Percentiles rank a stretch among this genome's conserved stretches.
Conservation (phyloP, 2,329 filamentous ascomycete species). For the Akanthomyces lecanii region DNA sequence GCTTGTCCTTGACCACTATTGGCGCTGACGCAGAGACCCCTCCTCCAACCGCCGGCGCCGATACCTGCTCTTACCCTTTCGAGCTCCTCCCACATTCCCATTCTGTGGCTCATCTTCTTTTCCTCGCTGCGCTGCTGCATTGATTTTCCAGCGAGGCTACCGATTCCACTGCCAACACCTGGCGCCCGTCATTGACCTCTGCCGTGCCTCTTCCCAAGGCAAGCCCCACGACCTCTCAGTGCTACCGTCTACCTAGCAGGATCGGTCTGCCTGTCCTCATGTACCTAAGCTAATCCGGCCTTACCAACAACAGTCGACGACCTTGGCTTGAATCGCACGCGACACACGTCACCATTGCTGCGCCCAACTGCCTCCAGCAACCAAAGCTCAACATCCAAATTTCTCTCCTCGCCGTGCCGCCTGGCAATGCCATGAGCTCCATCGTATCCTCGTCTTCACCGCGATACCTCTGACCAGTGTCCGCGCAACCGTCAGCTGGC, state of each 20-base stretch:
- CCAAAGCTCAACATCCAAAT: not conserved
- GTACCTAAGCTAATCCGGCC: conserved; percentile 1
- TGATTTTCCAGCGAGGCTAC: no score
- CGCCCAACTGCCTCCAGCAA: not conserved
- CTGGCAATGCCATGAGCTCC: not conserved
- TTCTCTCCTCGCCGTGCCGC: not conserved
- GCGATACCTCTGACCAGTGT: not conserved
- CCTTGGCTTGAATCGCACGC: conserved; percentile 7
- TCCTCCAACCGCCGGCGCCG: conserved; percentile 10
- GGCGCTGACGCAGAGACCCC: conserved; percentile 14
- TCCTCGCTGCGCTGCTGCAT: not conserved
- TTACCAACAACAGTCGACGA: conserved; percentile 4
- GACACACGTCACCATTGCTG: conserved; percentile 5
- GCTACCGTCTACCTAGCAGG: not conserved
- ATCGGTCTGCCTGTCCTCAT: not conserved
- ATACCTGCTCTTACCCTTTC: not conserved
- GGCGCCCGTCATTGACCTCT: not conserved
- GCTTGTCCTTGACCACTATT: not conserved
- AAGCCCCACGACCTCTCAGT: not conserved
- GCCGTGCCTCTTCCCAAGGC: not conserved
- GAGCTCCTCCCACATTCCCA: not conserved
- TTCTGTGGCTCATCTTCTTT: not conserved
- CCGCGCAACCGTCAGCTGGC: not conserved
- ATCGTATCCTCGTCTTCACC: not conserved
- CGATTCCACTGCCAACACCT: not conserved